A percentile compares a stretch with the other conserved stretches of the same genome.
These are phyloP conservation scores for Xerocomellus chrysenteron DNA, from an alignment of 768 basidiomycete species.

Conservation along the genomic window DNA sequence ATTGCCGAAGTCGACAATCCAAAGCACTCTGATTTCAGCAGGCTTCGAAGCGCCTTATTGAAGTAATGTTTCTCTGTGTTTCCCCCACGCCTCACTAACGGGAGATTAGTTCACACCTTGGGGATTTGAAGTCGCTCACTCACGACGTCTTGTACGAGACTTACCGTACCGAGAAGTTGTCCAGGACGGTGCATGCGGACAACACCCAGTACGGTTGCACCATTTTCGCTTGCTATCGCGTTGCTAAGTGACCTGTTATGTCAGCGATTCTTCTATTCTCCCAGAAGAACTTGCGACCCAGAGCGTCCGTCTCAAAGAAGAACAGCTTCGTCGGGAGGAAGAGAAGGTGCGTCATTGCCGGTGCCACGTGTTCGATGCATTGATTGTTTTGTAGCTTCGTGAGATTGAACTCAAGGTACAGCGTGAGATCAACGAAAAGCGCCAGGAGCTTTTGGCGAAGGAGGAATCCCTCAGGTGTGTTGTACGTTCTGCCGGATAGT, in stretches of 20 bases:
- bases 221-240: not conserved
- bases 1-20: constrained; percentile 98
- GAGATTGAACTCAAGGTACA: constrained; percentile 98
- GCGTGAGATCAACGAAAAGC: constrained; percentile 95
- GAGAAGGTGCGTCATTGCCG: constrained; percentile 64
- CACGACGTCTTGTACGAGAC: constrained; percentile 95
- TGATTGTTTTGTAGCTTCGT: constrained; percentile 58
- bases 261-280: constrained; percentile 82
- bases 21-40: constrained; percentile 98
- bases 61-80: constrained; percentile 50
- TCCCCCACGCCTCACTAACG: constrained; percentile 9
- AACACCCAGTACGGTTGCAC: constrained; percentile 52
- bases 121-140: constrained; percentile 90
- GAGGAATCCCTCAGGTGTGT: constrained; percentile 87
- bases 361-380: constrained; percentile 1
- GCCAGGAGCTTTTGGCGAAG: constrained; percentile 94
- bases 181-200: constrained; percentile 77
- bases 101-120: constrained; percentile 76
- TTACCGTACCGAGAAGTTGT: constrained; percentile 96
- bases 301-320: constrained; percentile 96
- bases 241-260: constrained; percentile 24
- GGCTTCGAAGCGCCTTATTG: constrained; percentile 87
- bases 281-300: constrained; percentile 97
- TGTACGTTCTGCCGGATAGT: not conserved
- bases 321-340: constrained; percentile 95